phyloP scores from a whole-genome alignment of 768 basidiomycete species.

The Termitomyces heimii region DNA sequence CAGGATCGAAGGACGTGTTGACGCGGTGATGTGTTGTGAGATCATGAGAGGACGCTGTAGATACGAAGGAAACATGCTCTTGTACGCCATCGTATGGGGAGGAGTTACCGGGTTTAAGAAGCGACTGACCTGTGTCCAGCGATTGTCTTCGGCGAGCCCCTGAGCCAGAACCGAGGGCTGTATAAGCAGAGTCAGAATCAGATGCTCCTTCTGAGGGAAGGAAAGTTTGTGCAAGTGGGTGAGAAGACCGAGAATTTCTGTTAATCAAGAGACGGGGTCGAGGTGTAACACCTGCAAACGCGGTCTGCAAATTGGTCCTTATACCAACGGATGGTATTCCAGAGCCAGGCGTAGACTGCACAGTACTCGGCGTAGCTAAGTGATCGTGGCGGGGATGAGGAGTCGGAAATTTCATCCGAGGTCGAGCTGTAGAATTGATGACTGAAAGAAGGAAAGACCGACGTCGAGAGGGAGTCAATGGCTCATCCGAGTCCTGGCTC shows the following conservation, averaged over 20 bases:
- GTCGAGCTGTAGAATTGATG: constrained; percentile 77
- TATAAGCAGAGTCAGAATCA: constrained; percentile 26
- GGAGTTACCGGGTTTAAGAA: constrained; percentile 25
- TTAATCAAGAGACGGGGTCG: constrained; percentile 35
- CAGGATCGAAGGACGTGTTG: constrained; percentile 87
- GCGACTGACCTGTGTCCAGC: constrained; percentile 10
- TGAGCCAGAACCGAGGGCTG: constrained; percentile 16
- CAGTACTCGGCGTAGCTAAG: constrained; percentile 27
- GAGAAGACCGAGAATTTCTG: constrained; percentile 38
- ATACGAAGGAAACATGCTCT: constrained; percentile 67
- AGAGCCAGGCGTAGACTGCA: constrained; percentile 28
- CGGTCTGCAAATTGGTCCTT: constrained; percentile 34
- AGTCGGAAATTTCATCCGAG: constrained; percentile 59
- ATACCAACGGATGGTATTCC: constrained; percentile 23
- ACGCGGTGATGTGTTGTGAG: constrained; percentile 73
- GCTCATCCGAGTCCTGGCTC: constrained; percentile 28
- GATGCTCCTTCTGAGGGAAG: constrained; percentile 33
- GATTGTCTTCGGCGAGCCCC: constrained; percentile 14
- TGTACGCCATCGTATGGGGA: constrained; percentile 43
- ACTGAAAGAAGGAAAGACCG: constrained; percentile 80
- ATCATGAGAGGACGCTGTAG: constrained; percentile 85
- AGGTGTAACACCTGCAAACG: constrained; percentile 63
- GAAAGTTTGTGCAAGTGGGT: constrained; percentile 59
- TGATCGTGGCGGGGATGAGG: constrained; percentile 47
- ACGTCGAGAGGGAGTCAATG: constrained; percentile 67